Base-by-base conservation (phyloP, 306 rosid species). In the Lablab purpureus region DNA sequence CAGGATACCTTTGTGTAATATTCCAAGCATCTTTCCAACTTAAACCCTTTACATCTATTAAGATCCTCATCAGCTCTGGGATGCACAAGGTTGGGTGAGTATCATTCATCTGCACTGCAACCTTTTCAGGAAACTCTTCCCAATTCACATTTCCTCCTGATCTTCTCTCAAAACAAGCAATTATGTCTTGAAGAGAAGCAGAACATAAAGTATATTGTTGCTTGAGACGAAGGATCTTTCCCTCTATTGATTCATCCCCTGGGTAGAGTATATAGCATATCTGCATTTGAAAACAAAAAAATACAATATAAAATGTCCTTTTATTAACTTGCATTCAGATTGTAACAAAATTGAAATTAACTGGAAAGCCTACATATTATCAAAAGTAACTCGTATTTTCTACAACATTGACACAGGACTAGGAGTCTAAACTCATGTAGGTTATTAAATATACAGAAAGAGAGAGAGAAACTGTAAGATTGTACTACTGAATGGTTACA, bases 21-120 rank as follows among this genome's bases (percentile, higher is more conserved):
- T 75, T 89, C 99, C 99, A 95, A 79, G 98, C 99, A 83, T 93
- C 96, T 56, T 87, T 85, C 99, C 99, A 95, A 74, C 88, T 87
- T 80, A 95, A 88, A 83, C 94, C 92, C 87, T 91, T 90, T 68
- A 90, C 54, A 84, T 95, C 99, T 78, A 95, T 84, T 84, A 95
- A 85, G 83, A 93, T 89, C 76, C 99, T 86, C 89, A 95, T 76
- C 86, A 95, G 80, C 84, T 95, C 99, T 21, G 98, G 99, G 83
- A 95, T 95, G 91, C 99, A 95, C 80, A 95, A 94, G 73, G 99
- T 95, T 78, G 99, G 99, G 84, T 95, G 99, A 80, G 98, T 95
- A 79, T 95, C 99, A 82, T 95, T 95, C 99, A 95, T 95, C 91
- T 95, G 99, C 67, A 95, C 97, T 13, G 99, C 98, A 75, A 95